A percentile compares a stretch with the other conserved stretches of the same genome.
phyloP scores from a whole-genome alignment of 176 grass and related monocot genomes.

The Lolium rigidum region DNA sequence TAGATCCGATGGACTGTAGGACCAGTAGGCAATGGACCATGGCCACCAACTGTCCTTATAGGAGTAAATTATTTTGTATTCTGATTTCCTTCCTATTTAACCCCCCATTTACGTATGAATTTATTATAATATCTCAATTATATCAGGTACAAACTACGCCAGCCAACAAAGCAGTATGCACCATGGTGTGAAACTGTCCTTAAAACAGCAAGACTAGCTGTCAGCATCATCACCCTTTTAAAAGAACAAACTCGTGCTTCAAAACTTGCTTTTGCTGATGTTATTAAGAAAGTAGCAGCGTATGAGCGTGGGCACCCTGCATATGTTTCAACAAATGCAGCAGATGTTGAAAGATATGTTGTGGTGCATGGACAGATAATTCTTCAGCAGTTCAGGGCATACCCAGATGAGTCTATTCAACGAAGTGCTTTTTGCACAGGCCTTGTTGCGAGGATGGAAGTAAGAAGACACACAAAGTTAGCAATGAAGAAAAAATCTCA shows the following conservation, averaged over 20 bases:
- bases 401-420: slow-evolving; percentile 62
- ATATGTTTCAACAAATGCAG: slow-evolving; percentile 64
- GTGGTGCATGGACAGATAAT: slow-evolving; percentile 89
- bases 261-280: slow-evolving; percentile 80
- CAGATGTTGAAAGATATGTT: slow-evolving; percentile 74
- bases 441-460: slow-evolving; percentile 63
- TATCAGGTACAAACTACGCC: slow-evolving; percentile 89
- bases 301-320: slow-evolving; percentile 60
- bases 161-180: slow-evolving; percentile 89
- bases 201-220: slow-evolving; percentile 83
- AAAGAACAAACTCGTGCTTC: slow-evolving; percentile 81
- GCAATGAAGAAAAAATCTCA: slow-evolving; percentile 71
- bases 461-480: slow-evolving; percentile 74
- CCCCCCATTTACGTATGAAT: neutral
- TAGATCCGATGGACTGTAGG: too few relatives aligned
- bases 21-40: too few relatives aligned
- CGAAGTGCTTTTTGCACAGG: slow-evolving; percentile 67
- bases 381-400: slow-evolving; percentile 79
- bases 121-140: neutral
- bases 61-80: too few relatives aligned
- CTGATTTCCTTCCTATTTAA: slow-evolving; percentile 6
- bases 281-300: slow-evolving; percentile 76
- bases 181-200: slow-evolving; percentile 84
- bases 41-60: too few relatives aligned
- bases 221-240: slow-evolving; percentile 73